Evolutionary conservation across 192 early-diverging fungal species (phyloP).

Genomic region (Coemansia brasiliensis): DNA sequence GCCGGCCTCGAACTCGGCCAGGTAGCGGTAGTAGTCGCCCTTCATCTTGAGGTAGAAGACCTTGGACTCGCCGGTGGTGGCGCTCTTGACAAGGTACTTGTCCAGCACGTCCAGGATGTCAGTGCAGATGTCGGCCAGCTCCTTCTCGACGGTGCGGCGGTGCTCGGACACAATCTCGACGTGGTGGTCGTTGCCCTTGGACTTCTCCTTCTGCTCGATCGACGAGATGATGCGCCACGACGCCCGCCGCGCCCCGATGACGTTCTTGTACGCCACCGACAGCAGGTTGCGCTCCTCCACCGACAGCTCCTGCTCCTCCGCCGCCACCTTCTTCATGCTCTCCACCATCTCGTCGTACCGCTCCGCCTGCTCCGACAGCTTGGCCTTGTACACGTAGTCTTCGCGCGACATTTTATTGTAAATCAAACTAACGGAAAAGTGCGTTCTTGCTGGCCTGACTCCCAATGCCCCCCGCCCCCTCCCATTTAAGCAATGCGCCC

Average conservation of each 20-base stretch:
- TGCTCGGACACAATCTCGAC: conserved; percentile 89
- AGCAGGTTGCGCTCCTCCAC: conserved; percentile 98
- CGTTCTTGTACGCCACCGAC: conserved; percentile 98
- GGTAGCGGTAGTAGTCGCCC: conserved; percentile 99
- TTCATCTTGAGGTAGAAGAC: conserved; percentile 99
- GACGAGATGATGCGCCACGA: conserved; percentile 97
- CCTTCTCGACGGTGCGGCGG: conserved; percentile 89
- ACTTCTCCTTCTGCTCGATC: conserved; percentile 94
- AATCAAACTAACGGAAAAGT: conserved; percentile 3
- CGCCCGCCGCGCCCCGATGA: conserved; percentile 94
- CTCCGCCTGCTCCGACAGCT: conserved; percentile 98
- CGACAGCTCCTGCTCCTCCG: conserved; percentile 67
- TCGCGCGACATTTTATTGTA: conserved; percentile 51
- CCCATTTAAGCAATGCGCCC: conserved; percentile 6
- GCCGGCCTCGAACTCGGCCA: conserved; percentile 93
- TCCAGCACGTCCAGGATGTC: conserved; percentile 92
- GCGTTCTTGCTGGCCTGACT: not conserved
- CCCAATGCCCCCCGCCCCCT: not conserved
- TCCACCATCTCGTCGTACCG: conserved; percentile 94
- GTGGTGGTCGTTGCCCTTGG: conserved; percentile 76
- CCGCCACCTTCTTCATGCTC: conserved; percentile 72
- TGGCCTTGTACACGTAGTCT: conserved; percentile 96
- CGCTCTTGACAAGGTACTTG: conserved; percentile 81
- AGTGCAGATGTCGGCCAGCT: conserved; percentile 91
- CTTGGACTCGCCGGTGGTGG: conserved; percentile 94